A percentile compares a stretch with the other conserved stretches of the same genome.
Evolutionary conservation across 306 rosid species (phyloP).

Genomic region (Rosa multiflora): DNA sequence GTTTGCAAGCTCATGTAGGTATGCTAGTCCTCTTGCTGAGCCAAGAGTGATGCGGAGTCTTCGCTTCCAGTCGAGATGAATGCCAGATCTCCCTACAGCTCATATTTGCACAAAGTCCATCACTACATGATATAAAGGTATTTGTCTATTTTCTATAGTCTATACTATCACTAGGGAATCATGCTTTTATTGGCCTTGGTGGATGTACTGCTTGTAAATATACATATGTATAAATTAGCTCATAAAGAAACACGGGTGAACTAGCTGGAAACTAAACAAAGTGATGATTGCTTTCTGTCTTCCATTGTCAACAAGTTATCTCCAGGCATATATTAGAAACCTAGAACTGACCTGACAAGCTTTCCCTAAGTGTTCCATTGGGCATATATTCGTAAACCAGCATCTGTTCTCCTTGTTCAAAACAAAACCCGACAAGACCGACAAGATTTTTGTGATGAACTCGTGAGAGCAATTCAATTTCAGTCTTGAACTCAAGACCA

Average conservation of each 20-base stretch:
- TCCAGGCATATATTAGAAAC: background rate
- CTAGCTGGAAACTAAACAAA: background rate
- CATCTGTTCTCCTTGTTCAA: conserved; percentile 95
- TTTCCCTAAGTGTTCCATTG: conserved; percentile 78
- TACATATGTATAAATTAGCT: background rate
- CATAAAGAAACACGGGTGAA: background rate
- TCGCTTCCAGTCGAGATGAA: conserved; percentile 92
- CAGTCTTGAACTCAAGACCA: conserved; percentile 88
- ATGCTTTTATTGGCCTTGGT: background rate
- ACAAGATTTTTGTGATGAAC: conserved; percentile 99
- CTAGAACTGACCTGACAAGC: conserved; percentile 60
- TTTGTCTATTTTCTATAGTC: background rate
- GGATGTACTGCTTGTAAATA: background rate
- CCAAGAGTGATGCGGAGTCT: conserved; percentile 91
- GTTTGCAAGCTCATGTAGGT: conserved; percentile 90
- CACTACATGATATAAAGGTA: conserved; percentile 3
- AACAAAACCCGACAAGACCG: conserved; percentile 92
- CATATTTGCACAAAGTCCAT: conserved; percentile 13
- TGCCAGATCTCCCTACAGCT: conserved; percentile 66
- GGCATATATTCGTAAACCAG: conserved; percentile 83
- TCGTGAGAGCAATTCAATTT: conserved; percentile 93
- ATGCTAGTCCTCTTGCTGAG: conserved; percentile 94
- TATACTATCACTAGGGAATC: background rate
- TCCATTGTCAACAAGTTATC: background rate
- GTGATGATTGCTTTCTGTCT: background rate